These are phyloP conservation scores for Solanum chacoense DNA, from an alignment of 305 asterid species.

Conservation along the genomic window DNA sequence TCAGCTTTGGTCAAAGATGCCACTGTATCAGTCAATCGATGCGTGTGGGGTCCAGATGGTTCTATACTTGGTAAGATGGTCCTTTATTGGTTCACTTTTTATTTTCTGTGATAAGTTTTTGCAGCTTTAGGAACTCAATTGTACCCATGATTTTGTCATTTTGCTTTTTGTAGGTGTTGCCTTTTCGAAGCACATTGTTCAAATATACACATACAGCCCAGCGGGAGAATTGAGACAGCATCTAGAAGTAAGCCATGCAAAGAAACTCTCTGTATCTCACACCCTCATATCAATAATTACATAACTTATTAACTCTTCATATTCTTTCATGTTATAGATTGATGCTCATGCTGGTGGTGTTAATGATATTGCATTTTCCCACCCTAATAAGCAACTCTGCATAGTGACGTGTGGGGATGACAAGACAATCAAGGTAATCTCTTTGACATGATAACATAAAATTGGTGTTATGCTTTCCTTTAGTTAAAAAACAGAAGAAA, in stretches of 20 bases:
- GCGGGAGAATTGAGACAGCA: conserved; percentile 78
- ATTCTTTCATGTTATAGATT: conserved; percentile 39
- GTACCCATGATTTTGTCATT: conserved; percentile 5
- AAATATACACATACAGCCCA: conserved; percentile 65
- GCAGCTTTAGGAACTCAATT: background rate
- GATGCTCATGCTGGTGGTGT: conserved; percentile 95
- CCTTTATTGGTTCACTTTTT: conserved; percentile 1
- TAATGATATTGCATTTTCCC: conserved; percentile 90
- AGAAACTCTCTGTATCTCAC: background rate
- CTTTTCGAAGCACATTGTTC: conserved; percentile 89
- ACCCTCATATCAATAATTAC: background rate
- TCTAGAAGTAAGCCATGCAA: conserved; percentile 48
- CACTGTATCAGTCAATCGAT: conserved; percentile 73
- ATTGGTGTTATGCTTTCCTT: background rate
- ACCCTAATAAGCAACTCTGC: conserved; percentile 91
- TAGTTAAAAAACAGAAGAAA: background rate
- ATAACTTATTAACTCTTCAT: background rate
- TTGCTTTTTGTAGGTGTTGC: conserved; percentile 59
- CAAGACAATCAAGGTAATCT: conserved; percentile 74
- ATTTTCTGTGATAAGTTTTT: background rate
- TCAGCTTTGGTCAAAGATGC: conserved; percentile 86
- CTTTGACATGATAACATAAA: conserved; percentile 1
- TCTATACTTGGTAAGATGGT: conserved; percentile 67
- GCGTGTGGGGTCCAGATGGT: conserved; percentile 97
- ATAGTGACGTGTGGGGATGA: conserved; percentile 93